Conservation (phyloP, 495 filamentous ascomycete genomes). For the Talaromyces wortmannii region DNA sequence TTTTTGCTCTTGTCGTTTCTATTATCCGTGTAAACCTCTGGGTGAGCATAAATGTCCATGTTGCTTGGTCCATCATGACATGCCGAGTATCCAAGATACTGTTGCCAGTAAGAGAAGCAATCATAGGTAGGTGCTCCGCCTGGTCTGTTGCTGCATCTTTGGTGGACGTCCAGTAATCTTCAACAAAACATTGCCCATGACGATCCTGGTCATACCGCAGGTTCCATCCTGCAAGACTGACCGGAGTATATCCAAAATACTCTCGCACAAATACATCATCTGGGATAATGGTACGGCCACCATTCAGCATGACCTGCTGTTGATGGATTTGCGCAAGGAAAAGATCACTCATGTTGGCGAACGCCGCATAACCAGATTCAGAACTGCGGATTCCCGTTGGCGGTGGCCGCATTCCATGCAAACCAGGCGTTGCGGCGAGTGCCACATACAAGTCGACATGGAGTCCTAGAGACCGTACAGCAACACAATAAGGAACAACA, state of each 20-base stretch:
- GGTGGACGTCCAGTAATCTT: constrained; percentile 6
- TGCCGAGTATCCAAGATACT: neutral
- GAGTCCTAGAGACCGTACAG: constrained; percentile 8
- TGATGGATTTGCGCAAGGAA: neutral
- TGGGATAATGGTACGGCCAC: constrained; percentile 5
- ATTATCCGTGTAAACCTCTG: constrained; percentile 11
- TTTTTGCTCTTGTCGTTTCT: constrained; percentile 7
- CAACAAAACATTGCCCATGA: neutral
- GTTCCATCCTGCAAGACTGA: constrained; percentile 11
- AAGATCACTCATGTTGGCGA: neutral
- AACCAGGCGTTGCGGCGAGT: constrained; percentile 16
- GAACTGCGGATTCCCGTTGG: neutral
- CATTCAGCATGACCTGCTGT: constrained; percentile 3
- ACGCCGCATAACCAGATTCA: constrained; percentile 3
- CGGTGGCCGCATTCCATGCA: constrained; percentile 8
- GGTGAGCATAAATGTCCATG: constrained; percentile 2
- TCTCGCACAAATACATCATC: constrained; percentile 13
- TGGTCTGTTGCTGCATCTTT: constrained; percentile 9
- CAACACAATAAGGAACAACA: constrained; percentile 12
- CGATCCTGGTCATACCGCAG: constrained; percentile 7
- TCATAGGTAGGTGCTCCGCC: neutral
- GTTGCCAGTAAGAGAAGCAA: neutral
- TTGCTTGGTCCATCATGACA: constrained; percentile 1
- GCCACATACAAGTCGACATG: constrained; percentile 13
- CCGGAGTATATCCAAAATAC: constrained; percentile 15